Percentiles rank a stretch among this genome's conserved stretches.
Evolutionary conservation across 768 basidiomycete species (phyloP).

Genomic region (Cyclocybe aegerita): DNA sequence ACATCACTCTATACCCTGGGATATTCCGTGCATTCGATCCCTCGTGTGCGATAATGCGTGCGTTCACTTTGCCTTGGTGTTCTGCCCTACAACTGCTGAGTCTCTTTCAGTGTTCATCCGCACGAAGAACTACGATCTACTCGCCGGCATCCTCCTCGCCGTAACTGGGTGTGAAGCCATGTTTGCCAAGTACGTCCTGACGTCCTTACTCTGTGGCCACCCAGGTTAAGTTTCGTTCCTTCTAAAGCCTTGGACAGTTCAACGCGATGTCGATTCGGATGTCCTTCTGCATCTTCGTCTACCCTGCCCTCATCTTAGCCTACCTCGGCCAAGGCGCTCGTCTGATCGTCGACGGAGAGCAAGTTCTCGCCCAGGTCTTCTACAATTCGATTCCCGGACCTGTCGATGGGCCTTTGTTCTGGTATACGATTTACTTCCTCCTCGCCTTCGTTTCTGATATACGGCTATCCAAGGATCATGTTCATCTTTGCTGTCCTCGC

Average conservation of each 20-base stretch:
- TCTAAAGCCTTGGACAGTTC: constrained; percentile 62
- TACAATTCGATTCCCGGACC: constrained; percentile 65
- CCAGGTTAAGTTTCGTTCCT: not conserved
- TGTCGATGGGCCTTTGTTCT: constrained; percentile 53
- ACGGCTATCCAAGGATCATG: constrained; percentile 41
- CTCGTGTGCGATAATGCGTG: constrained; percentile 61
- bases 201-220: not conserved
- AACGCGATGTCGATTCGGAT: constrained; percentile 58
- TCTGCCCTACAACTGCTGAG: not conserved
- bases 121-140: constrained; percentile 57
- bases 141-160: constrained; percentile 63
- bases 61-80: constrained; percentile 16
- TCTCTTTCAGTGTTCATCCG: constrained; percentile 55
- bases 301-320: constrained; percentile 59
- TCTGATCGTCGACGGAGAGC: constrained; percentile 50
- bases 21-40: constrained; percentile 71
- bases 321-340: constrained; percentile 75
- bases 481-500: constrained; percentile 66
- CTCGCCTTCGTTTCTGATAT: not conserved
- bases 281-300: constrained; percentile 53
- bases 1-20: constrained; percentile 51
- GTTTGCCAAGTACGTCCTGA: constrained; percentile 56
- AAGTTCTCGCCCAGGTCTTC: constrained; percentile 55
- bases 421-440: constrained; percentile 31
- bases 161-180: constrained; percentile 72